Percentiles rank a stretch among this genome's conserved stretches.
Evolutionary conservation across 2,329 filamentous ascomycete genomes (phyloP).

Genomic region (Ilyonectria mors-panacis): DNA sequence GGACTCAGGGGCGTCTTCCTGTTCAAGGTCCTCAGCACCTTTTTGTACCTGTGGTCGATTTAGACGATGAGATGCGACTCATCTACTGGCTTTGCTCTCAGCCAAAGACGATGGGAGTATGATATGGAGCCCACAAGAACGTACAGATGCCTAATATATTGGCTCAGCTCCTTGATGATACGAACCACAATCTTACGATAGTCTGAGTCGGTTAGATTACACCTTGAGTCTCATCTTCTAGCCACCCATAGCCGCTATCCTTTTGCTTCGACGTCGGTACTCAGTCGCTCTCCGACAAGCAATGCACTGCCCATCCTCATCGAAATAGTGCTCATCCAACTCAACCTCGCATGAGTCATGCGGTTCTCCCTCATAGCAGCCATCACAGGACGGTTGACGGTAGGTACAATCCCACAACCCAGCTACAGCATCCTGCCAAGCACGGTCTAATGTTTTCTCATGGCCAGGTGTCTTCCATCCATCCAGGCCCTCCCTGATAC

Average conservation of each 20-base stretch:
- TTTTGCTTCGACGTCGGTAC: constrained; percentile 30
- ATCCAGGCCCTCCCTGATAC: not conserved
- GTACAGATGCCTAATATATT: too few species aligned
- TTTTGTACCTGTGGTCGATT: too few species aligned
- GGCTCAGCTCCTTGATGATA: too few species aligned
- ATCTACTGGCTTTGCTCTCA: too few species aligned
- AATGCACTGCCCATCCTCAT: constrained; percentile 35
- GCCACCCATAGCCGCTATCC: constrained; percentile 6
- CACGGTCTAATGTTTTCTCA: not conserved
- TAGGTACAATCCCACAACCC: constrained; percentile 30
- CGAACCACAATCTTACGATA: not conserved
- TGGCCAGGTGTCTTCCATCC: constrained; percentile 14
- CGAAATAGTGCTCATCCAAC: constrained; percentile 32
- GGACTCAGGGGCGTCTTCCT: too few species aligned
- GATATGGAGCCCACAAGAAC: too few species aligned
- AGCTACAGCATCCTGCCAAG: not conserved
- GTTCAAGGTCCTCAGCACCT: too few species aligned
- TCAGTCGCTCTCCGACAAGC: constrained; percentile 28
- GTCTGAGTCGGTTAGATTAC: not conserved
- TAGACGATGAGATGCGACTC: too few species aligned
- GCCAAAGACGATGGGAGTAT: too few species aligned
- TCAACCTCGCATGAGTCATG: constrained; percentile 29
- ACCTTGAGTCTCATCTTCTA: not conserved
- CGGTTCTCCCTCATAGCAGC: constrained; percentile 6
- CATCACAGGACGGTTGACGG: constrained; percentile 4